Conservation (phyloP, 1,284 basidiomycete genomes). For the Ceratobasidium theobromae region DNA sequence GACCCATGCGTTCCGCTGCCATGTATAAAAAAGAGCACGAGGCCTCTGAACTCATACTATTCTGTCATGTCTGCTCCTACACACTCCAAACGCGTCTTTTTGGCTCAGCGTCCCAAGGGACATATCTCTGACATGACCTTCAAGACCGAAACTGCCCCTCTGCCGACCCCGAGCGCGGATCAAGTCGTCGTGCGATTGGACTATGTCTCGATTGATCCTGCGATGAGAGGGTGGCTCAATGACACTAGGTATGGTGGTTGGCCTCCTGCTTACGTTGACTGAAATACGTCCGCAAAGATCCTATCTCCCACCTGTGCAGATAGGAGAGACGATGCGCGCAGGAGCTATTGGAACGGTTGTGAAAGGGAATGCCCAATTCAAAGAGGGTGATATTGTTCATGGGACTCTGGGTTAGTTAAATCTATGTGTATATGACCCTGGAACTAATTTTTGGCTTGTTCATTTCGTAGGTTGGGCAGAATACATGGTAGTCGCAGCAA, state of each 20-base stretch:
- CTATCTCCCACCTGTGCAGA: slow-evolving; percentile 61
- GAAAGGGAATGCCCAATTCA: slow-evolving; percentile 44
- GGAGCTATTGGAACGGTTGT: slow-evolving; percentile 69
- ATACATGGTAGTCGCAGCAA: slow-evolving; percentile 65
- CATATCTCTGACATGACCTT: slow-evolving; percentile 72
- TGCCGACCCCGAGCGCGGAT: slow-evolving; percentile 38
- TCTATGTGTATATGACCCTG: background rate
- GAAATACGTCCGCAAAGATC: slow-evolving; percentile 34
- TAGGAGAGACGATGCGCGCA: slow-evolving; percentile 81
- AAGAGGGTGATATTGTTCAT: slow-evolving; percentile 66
- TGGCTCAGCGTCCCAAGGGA: slow-evolving; percentile 68
- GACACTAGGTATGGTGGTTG: slow-evolving; percentile 46
- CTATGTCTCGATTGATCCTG: slow-evolving; percentile 79
- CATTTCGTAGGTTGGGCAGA: slow-evolving; percentile 70
- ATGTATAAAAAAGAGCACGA: no score
- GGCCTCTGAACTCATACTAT: no score
- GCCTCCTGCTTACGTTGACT: slow-evolving; percentile 54
- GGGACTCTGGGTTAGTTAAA: slow-evolving; percentile 57
- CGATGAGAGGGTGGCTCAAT: slow-evolving; percentile 81
- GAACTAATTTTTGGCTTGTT: slow-evolving; percentile 9
- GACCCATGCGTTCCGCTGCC: background rate
- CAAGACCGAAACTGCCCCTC: slow-evolving; percentile 49
- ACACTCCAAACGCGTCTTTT: slow-evolving; percentile 66
- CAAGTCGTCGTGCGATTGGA: slow-evolving; percentile 73
- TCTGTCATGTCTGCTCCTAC: slow-evolving; percentile 42